Evolutionary conservation across 2,329 filamentous ascomycete genomes (phyloP), one percentile per base, ranked within the genome.

Genomic region (Phialemonium atrogriseum): DNA sequence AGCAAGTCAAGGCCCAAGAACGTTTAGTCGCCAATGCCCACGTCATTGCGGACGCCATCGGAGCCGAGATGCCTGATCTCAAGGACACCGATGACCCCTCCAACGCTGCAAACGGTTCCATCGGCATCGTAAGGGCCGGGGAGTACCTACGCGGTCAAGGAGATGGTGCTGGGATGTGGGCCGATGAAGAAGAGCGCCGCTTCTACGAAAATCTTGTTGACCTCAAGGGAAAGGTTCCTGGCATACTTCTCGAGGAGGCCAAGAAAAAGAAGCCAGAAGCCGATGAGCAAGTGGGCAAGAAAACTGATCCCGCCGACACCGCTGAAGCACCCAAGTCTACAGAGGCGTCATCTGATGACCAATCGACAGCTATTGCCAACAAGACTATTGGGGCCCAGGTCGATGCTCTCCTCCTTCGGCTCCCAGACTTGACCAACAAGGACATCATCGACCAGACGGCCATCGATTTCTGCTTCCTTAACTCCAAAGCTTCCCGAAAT

Each of bases 201-300:
- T 98, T 98, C 55, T 98, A 98, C 59, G 91, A 98, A 63, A 96
- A 95, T 42, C 59, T 98, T 9, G 83, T 94, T 10, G 91, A 98
- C 51, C 65, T 98, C 11, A 94, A 93, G 52, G 91, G 93, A 45
- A 93, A 94, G 46, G 91, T 98, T 3, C 93, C 91, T 0, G 82
- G 82, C 2, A 93, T 98, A 46, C 66, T 98, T 7, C 73, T 98
- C 1, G 91, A 98, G 50, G 91, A 96, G 46, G 77, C 77, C 32
- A 95, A 93, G 59, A 96, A 95, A 65, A 95, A 94, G 62, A 95
- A 93, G 52, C 30, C 64, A 4, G 88, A 95, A 32, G 58, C 61
- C 2, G 87, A 94, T 38, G 89, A 95, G 40, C 77, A 84, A 47
- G 77, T 82, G 21, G 85, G 83, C 43, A 94, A 83, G 62, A 88